Evolutionary conservation across 2,329 filamentous ascomycete genomes (phyloP).

Genomic region (Conoideocrella luteorostrata): DNA sequence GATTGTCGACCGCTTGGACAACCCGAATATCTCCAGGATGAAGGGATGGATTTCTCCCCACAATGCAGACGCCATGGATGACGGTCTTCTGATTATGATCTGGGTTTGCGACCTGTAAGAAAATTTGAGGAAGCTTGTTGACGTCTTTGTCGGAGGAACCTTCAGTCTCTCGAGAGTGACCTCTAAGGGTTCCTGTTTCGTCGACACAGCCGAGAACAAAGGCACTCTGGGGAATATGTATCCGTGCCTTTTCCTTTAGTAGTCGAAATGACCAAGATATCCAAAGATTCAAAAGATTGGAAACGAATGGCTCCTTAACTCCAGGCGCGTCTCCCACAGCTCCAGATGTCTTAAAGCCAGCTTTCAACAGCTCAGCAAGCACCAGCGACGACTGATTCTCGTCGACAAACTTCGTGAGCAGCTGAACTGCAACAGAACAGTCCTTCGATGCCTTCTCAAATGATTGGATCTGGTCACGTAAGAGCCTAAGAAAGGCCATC

Average conservation of each 20-base stretch:
- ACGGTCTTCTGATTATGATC: slow-evolving; percentile 51
- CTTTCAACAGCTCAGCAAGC: slow-evolving; percentile 68
- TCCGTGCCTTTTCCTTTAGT: slow-evolving; percentile 86
- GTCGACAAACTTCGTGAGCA: slow-evolving; percentile 73
- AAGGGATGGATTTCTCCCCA: slow-evolving; percentile 88
- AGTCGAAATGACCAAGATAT: slow-evolving; percentile 81
- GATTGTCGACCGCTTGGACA: slow-evolving; percentile 73
- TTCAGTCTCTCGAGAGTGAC: slow-evolving; percentile 52
- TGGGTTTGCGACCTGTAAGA: slow-evolving; percentile 68
- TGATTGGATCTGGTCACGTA: slow-evolving; percentile 59
- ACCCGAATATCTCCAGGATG: slow-evolving; percentile 89
- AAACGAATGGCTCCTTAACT: slow-evolving; percentile 69
- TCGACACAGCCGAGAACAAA: slow-evolving; percentile 87
- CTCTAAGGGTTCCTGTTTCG: slow-evolving; percentile 69
- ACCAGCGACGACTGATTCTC: slow-evolving; percentile 73
- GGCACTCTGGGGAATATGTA: slow-evolving; percentile 74
- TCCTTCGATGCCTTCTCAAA: slow-evolving; percentile 66
- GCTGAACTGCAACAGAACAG: slow-evolving; percentile 53
- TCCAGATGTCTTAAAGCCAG: slow-evolving; percentile 70
- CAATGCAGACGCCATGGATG: slow-evolving; percentile 69
- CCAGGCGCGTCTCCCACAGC: too few species aligned
- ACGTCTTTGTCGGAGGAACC: slow-evolving; percentile 35
- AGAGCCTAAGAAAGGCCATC: slow-evolving; percentile 58
- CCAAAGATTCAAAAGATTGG: slow-evolving; percentile 77
- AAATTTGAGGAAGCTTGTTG: slow-evolving; percentile 71